Evolutionary conservation across 116 monocot genomes (phyloP).

Genomic region (Trichopus zeylanicus): DNA sequence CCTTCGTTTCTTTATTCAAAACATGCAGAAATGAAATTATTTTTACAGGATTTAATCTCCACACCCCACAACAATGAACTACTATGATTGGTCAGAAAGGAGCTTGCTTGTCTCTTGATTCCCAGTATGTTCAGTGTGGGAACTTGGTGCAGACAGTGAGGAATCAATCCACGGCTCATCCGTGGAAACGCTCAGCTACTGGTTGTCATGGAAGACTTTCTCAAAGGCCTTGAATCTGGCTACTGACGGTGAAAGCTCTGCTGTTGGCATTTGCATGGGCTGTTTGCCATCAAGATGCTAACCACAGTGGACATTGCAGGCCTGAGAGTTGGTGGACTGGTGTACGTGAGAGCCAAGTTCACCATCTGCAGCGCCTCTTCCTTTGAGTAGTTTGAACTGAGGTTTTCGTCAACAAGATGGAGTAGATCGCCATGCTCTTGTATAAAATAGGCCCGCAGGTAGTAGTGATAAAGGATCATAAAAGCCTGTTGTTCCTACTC

Average conservation of each 20-base stretch:
- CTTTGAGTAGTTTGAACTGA: conserved; percentile 22
- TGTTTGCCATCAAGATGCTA: conserved; percentile 22
- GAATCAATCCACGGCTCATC: conserved; percentile 12
- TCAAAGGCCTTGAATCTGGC: conserved; percentile 12
- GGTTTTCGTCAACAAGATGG: conserved; percentile 28
- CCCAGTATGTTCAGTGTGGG: neutral
- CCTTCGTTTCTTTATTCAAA: too few relatives aligned
- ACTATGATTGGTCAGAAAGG: neutral
- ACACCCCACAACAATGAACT: too few relatives aligned
- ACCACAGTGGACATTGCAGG: conserved; percentile 22
- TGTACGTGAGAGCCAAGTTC: conserved; percentile 21
- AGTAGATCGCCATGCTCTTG: conserved; percentile 22
- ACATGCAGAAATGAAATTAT: too few relatives aligned
- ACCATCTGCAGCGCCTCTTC: conserved; percentile 29
- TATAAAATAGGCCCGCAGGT: conserved; percentile 24
- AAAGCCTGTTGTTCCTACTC: neutral
- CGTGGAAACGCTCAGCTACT: neutral
- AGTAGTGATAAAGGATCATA: neutral
- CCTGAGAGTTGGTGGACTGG: conserved; percentile 27
- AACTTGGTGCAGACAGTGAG: neutral
- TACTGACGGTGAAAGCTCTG: neutral
- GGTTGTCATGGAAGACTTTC: conserved; percentile 7
- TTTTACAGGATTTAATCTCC: too few relatives aligned
- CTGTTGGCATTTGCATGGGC: neutral
- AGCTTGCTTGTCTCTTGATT: neutral